Percentiles rank a stretch among this genome's conserved stretches.
Evolutionary conservation across 805 yeast species (phyloP).

Genomic region (Huiozyma sinensis): DNA sequence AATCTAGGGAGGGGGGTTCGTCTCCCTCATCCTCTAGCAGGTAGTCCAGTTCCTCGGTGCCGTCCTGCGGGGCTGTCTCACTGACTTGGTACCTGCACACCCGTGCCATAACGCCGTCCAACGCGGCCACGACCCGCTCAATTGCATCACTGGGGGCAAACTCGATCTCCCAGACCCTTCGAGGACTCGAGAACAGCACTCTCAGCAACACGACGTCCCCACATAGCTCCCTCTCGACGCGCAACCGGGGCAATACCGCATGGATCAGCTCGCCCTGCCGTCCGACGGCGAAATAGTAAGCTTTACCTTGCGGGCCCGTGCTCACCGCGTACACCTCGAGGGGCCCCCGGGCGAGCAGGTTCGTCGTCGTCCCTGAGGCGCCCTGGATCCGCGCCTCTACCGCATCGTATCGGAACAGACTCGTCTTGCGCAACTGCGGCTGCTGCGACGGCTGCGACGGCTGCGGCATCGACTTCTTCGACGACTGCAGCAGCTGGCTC

Average conservation of each 20-base stretch:
- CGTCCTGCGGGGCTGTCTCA: not conserved
- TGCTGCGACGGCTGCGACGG: too few relatives aligned
- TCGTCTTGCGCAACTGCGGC: too few relatives aligned
- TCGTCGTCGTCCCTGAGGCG: not conserved
- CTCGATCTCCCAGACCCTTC: slow-evolving; percentile 57
- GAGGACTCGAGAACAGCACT: slow-evolving; percentile 64
- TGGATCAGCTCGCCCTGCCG: slow-evolving; percentile 38
- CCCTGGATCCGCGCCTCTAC: slow-evolving; percentile 13
- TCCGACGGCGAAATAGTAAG: slow-evolving; percentile 25
- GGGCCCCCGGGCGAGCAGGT: slow-evolving; percentile 19
- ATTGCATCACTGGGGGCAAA: slow-evolving; percentile 10
- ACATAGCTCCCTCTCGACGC: slow-evolving; percentile 38
- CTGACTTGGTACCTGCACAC: slow-evolving; percentile 11
- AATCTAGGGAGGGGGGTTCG: not conserved
- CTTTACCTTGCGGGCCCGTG: slow-evolving; percentile 6
- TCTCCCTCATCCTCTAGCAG: slow-evolving; percentile 12
- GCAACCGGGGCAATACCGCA: slow-evolving; percentile 58
- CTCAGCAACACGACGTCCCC: slow-evolving; percentile 33
- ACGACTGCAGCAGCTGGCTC: too few relatives aligned
- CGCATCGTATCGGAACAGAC: slow-evolving; percentile 17
- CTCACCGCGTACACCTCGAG: slow-evolving; percentile 22
- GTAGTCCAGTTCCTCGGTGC: slow-evolving; percentile 15
- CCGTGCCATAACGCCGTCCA: slow-evolving; percentile 25
- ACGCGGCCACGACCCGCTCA: slow-evolving; percentile 6
- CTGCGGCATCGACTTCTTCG: too few relatives aligned